Percentiles rank a stretch among this genome's conserved stretches.
phyloP scores from a whole-genome alignment of 371 early-diverging fungal species.

The Mycotypha africana region DNA sequence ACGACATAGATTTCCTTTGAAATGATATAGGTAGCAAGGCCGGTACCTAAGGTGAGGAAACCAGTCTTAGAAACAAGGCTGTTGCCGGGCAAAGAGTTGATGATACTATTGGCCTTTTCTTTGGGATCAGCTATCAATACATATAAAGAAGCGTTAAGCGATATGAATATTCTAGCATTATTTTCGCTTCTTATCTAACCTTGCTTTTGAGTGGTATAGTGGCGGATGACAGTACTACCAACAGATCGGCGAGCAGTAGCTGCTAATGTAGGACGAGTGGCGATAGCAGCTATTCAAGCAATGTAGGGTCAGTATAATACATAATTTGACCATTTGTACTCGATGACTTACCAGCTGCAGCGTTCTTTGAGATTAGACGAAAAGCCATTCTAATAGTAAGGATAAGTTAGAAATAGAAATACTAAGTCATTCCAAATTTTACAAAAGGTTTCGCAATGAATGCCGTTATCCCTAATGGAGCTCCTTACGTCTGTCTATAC shows the following conservation, averaged over 20 bases:
- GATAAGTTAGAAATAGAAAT: no score
- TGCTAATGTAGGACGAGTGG: conserved; percentile 19
- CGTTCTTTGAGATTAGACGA: conserved; percentile 27
- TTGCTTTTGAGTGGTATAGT: conserved; percentile 24
- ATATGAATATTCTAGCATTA: neutral
- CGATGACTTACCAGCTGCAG: conserved; percentile 16
- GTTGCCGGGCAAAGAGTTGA: conserved; percentile 89
- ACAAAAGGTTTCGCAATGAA: no score
- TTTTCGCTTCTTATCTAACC: conserved; percentile 10
- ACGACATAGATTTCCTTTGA: conserved; percentile 96
- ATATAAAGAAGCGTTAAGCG: no score
- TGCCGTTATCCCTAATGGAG: no score
- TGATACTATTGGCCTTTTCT: conserved; percentile 83
- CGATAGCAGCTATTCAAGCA: conserved; percentile 14
- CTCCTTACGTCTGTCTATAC: no score
- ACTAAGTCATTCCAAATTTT: no score
- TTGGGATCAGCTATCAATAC: conserved; percentile 43
- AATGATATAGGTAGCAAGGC: conserved; percentile 84
- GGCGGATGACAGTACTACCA: conserved; percentile 23
- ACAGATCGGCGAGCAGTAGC: conserved; percentile 20
- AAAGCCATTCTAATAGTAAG: conserved; percentile 26
- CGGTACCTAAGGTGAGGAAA: conserved; percentile 79
- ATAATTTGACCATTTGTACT: neutral
- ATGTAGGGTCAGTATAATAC: neutral
- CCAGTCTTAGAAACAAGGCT: conserved; percentile 85